A percentile compares a stretch with the other conserved stretches of the same genome.
Conservation (phyloP, 73 alveolate genomes). For the Uronychia setigera region DNA sequence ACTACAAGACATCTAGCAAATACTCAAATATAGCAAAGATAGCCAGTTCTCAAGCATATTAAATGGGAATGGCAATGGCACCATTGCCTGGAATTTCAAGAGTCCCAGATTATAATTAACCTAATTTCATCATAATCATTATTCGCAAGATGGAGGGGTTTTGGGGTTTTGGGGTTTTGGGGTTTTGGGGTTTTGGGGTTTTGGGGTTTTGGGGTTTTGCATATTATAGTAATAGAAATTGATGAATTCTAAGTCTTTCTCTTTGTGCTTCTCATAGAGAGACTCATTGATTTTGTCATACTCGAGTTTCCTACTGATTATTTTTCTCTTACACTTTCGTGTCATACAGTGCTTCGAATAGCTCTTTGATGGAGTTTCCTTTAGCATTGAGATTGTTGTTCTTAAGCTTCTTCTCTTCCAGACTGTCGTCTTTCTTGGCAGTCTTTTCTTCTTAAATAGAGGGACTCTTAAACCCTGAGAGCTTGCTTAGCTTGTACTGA, state of each 20-base stretch:
- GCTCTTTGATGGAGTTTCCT: conserved; percentile 9
- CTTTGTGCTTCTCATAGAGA: conserved; percentile 15
- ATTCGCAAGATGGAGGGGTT: too few relatives aligned
- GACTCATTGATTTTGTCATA: conserved; percentile 34
- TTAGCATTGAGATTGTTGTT: neutral
- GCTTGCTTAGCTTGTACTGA: neutral
- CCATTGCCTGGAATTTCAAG: too few relatives aligned
- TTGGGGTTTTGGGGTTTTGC: neutral
- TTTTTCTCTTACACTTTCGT: neutral
- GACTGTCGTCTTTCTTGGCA: neutral
- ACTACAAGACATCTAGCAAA: too few relatives aligned
- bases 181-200: too few relatives aligned
- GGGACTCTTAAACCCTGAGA: neutral
- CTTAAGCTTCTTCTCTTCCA: neutral
- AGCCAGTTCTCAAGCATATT: too few relatives aligned
- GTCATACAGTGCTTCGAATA: conserved; percentile 14
- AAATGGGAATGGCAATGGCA: too few relatives aligned
- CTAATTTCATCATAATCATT: too few relatives aligned
- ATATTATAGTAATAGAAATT: conserved; percentile 43
- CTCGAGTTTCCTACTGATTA: neutral
- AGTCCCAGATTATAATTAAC: too few relatives aligned
- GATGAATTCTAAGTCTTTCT: conserved; percentile 1
- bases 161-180: too few relatives aligned
- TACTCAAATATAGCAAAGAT: too few relatives aligned
- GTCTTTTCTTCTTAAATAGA: neutral